These are phyloP conservation scores for Cyberlindnera mississippiensis DNA, from an alignment of 805 yeast genomes.

Conservation along the genomic window DNA sequence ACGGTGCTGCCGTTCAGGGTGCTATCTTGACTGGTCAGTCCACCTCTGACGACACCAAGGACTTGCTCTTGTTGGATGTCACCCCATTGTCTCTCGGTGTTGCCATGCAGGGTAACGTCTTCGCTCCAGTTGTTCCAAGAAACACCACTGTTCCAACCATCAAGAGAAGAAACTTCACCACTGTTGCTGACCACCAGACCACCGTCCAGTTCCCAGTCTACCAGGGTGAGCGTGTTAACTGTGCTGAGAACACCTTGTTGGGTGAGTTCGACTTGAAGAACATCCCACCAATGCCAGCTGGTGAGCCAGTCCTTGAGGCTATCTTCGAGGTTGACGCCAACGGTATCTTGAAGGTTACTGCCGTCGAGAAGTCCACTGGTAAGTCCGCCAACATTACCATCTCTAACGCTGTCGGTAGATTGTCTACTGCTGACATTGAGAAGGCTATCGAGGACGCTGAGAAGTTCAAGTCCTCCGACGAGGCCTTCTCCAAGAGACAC, in stretches of 20 bases:
- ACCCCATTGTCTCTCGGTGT: slow-evolving; percentile 99
- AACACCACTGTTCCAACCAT: slow-evolving; percentile 99
- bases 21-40: slow-evolving; percentile 95
- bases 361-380: slow-evolving; percentile 98
- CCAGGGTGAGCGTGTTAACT: slow-evolving; percentile 99
- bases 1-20: slow-evolving; percentile 99
- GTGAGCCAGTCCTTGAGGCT: slow-evolving; percentile 99
- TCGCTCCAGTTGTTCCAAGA: slow-evolving; percentile 98
- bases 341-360: slow-evolving; percentile 99
- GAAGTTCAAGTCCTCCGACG: slow-evolving; percentile 98
- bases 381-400: slow-evolving; percentile 97
- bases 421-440: slow-evolving; percentile 93
- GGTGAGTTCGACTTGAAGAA: slow-evolving; percentile 99
- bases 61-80: slow-evolving; percentile 92
- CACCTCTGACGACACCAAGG: slow-evolving; percentile 89
- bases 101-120: slow-evolving; percentile 99
- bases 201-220: slow-evolving; percentile 98
- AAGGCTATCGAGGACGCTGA: slow-evolving; percentile 99
- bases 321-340: slow-evolving; percentile 99
- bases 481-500: slow-evolving; percentile 98
- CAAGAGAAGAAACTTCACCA: slow-evolving; percentile 98
- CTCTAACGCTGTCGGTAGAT: slow-evolving; percentile 98
- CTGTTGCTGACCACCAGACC: slow-evolving; percentile 98
- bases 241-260: slow-evolving; percentile 93
- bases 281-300: slow-evolving; percentile 98